phyloP scores from a whole-genome alignment of 2,329 filamentous ascomycete genomes.

The Polytolypa hystricis region DNA sequence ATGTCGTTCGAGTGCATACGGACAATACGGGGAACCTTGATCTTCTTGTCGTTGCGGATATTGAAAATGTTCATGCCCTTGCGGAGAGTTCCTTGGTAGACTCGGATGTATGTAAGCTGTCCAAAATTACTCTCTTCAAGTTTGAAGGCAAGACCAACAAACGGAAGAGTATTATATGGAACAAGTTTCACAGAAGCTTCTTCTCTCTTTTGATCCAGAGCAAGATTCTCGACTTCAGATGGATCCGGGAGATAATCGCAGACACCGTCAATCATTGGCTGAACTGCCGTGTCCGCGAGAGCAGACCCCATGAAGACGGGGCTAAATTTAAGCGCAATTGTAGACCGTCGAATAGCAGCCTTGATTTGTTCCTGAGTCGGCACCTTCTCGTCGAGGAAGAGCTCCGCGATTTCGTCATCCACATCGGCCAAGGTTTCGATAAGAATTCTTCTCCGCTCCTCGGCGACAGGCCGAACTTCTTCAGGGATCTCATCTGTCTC shows the following conservation, averaged over 20 bases:
- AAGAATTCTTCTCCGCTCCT: slow-evolving; percentile 72
- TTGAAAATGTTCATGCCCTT: slow-evolving; percentile 92
- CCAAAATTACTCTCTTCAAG: slow-evolving; percentile 98
- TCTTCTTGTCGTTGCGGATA: slow-evolving; percentile 85
- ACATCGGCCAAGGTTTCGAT: slow-evolving; percentile 96
- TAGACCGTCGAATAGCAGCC: slow-evolving; percentile 80
- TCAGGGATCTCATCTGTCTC: slow-evolving; percentile 71
- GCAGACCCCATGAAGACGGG: slow-evolving; percentile 96
- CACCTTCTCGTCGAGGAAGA: slow-evolving; percentile 78
- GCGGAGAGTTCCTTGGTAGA: slow-evolving; percentile 84
- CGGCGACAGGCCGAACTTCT: slow-evolving; percentile 62
- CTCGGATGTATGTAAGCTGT: slow-evolving; percentile 94
- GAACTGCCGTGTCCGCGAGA: slow-evolving; percentile 84
- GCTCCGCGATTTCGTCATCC: slow-evolving; percentile 92
- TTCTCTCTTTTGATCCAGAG: slow-evolving; percentile 67
- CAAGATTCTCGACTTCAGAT: slow-evolving; percentile 75
- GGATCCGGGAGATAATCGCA: slow-evolving; percentile 95
- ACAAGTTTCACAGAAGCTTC: slow-evolving; percentile 79
- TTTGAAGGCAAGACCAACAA: slow-evolving; percentile 95
- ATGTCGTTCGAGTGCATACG: slow-evolving; percentile 99
- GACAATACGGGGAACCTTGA: slow-evolving; percentile 92
- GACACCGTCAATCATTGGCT: slow-evolving; percentile 93
- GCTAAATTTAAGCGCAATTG: slow-evolving; percentile 79
- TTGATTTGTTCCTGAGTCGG: slow-evolving; percentile 78
- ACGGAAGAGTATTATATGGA: slow-evolving; percentile 64